Conservation (phyloP, 2,329 filamentous ascomycete genomes). For the Fusarium continuum region DNA sequence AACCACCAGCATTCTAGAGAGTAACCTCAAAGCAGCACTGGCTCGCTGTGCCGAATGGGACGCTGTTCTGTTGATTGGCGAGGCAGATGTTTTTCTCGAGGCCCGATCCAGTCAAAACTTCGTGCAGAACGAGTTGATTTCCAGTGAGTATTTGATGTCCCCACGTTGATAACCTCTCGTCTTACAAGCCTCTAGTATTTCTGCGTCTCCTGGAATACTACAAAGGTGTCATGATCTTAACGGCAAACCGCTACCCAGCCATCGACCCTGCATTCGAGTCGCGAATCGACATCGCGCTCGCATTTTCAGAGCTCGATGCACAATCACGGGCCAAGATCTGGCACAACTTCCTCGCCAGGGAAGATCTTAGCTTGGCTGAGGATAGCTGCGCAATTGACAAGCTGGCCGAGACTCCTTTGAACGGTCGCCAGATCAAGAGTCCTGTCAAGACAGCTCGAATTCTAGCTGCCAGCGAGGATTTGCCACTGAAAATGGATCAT, state of each 20-base stretch:
- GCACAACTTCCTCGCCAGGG: constrained; percentile 10
- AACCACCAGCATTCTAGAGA: not conserved
- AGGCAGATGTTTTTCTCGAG: constrained; percentile 52
- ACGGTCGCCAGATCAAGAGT: constrained; percentile 36
- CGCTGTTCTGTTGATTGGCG: constrained; percentile 50
- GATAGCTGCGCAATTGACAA: not conserved
- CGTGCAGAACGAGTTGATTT: constrained; percentile 36
- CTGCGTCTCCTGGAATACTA: constrained; percentile 50
- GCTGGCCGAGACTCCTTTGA: not conserved
- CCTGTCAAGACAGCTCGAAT: constrained; percentile 13
- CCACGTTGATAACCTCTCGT: too few species aligned
- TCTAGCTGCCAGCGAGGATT: not conserved
- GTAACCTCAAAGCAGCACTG: not conserved
- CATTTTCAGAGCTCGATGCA: constrained; percentile 44
- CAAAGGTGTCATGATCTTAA: constrained; percentile 50
- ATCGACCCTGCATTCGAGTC: constrained; percentile 56
- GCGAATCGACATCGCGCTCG: constrained; percentile 54
- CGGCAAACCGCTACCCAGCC: constrained; percentile 52
- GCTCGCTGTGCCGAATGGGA: constrained; percentile 48
- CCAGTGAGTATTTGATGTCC: too few species aligned
- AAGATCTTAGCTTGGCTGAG: accelerated
- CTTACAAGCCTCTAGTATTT: constrained; percentile 11
- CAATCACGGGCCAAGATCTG: constrained; percentile 37
- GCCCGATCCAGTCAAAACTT: constrained; percentile 39
- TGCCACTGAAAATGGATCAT: not conserved